These are phyloP conservation scores for Diaporthe helianthi DNA, from an alignment of 2,329 filamentous ascomycete genomes.

Conservation along the genomic window DNA sequence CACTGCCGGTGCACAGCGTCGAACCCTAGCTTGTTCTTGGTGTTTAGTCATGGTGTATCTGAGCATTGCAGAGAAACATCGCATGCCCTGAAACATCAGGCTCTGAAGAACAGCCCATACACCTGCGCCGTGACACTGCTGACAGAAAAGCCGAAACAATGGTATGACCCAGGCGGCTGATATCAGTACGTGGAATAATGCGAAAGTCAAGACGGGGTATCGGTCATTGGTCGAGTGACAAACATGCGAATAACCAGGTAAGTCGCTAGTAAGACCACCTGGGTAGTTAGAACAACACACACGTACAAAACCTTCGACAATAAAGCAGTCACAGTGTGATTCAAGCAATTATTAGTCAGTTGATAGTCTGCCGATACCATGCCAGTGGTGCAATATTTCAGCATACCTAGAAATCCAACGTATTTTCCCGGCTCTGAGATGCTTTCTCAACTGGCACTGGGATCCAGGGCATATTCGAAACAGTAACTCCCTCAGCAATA, in stretches of 20 bases:
- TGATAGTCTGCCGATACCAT: neutral
- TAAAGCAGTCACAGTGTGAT: neutral
- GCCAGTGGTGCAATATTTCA: neutral
- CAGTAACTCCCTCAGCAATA: too few species aligned
- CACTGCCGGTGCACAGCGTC: neutral
- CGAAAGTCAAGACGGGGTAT: neutral
- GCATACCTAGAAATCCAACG: neutral
- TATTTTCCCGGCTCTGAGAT: neutral
- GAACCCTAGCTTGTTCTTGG: neutral
- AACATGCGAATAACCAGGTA: neutral
- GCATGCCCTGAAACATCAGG: constrained; percentile 12
- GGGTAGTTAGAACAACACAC: neutral
- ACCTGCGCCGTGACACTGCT: neutral
- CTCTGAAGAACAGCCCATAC: neutral
- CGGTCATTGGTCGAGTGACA: neutral
- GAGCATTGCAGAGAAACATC: neutral
- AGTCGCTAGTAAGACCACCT: neutral
- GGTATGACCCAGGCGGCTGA: neutral
- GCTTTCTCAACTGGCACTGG: neutral
- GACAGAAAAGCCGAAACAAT: neutral
- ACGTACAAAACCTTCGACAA: too few species aligned
- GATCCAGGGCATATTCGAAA: neutral
- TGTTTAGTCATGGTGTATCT: neutral
- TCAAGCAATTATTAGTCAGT: neutral
- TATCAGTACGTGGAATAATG: neutral